Base-by-base conservation (phyloP, 78 protist species). In the Cavenderia fasciculata region DNA sequence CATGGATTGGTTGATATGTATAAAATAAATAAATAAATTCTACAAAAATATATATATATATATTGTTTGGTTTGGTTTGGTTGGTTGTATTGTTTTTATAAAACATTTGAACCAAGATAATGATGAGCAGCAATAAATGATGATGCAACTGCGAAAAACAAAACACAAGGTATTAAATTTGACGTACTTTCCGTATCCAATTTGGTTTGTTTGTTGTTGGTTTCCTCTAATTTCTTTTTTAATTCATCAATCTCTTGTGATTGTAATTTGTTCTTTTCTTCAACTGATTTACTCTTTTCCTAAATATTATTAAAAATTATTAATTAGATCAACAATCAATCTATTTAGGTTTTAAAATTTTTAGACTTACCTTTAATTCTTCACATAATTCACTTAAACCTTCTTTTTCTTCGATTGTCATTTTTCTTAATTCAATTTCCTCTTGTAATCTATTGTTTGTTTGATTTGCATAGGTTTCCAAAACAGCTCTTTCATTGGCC, bases 401-500 rank as follows among this genome's bases (percentile, higher is more conserved):
- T 8, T 82, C 89, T 25, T 62, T 82, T 56, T 82, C 89, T 41
- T 82, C 89, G 47, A 25, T 59, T 29, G 68, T 2, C 21, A 54
- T n/a, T 82, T 82, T 82, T 27, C 23, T 33, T 29, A 29, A 16
- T 29, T 82, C 89, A 31, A 16, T 25, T 2, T 40, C 34, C 43
- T 82, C 89, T 27, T 25, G 65, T 19, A 65, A 29, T 29, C 68
- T 82, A 25, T 61, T 51, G 18, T 82, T 59, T 21, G 52, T 29
- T 23, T 61, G 61, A 4, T 70, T 51, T 0, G 27, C 8, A 43
- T 82, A 82, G 34, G 89, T 68, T 49, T 82, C 89, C 4, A 82
- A 38, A 51, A 82, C 72, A 16, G 89, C 47, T 68, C 89, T 46
- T 43, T 82, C 89, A 21, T 47, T 57, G 4, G 89, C 72, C 23